These are phyloP conservation scores for Aspergillus intermedius DNA, from an alignment of 2,329 filamentous ascomycete species.

Conservation along the genomic window DNA sequence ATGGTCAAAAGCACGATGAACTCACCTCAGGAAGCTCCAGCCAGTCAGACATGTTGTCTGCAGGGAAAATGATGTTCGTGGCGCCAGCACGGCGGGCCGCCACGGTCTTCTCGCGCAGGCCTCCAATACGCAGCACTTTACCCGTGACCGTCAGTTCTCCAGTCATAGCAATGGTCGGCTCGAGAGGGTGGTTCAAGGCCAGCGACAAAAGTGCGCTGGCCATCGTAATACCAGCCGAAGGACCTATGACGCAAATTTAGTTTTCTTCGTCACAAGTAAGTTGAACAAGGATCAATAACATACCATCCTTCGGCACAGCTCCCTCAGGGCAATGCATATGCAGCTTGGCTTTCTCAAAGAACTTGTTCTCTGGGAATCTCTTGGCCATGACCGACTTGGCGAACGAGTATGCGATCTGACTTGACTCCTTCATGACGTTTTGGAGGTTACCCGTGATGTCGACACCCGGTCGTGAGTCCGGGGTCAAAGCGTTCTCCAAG, in stretches of 20 bases:
- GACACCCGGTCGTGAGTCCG: slow-evolving; percentile 67
- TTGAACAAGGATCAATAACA: slow-evolving; percentile 10
- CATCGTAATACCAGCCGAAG: slow-evolving; percentile 95
- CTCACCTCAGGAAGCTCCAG: slow-evolving; percentile 90
- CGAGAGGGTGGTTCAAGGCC: slow-evolving; percentile 68
- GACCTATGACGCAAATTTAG: slow-evolving; percentile 39
- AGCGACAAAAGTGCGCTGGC: slow-evolving; percentile 84
- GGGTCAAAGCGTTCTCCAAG: slow-evolving; percentile 71
- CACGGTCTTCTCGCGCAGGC: slow-evolving; percentile 92
- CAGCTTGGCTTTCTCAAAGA: slow-evolving; percentile 92
- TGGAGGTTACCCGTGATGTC: slow-evolving; percentile 94
- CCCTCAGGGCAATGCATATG: slow-evolving; percentile 96
- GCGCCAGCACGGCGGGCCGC: slow-evolving; percentile 87
- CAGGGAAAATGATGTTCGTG: slow-evolving; percentile 88
- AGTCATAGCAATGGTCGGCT: slow-evolving; percentile 93
- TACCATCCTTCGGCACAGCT: slow-evolving; percentile 85
- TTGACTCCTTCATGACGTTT: slow-evolving; percentile 97
- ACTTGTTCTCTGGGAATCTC: slow-evolving; percentile 81
- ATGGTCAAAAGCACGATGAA: slow-evolving; percentile 15
- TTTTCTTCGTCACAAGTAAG: background rate
- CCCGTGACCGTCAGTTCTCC: slow-evolving; percentile 94
- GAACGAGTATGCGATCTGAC: slow-evolving; percentile 90
- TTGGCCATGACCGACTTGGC: slow-evolving; percentile 82
- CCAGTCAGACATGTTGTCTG: slow-evolving; percentile 96
- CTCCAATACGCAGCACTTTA: slow-evolving; percentile 91